A percentile compares a stretch with the other conserved stretches of the same genome.
These are phyloP conservation scores for Orbilia brochopaga DNA, from an alignment of 2,329 filamentous ascomycete genomes.

Conservation along the genomic window DNA sequence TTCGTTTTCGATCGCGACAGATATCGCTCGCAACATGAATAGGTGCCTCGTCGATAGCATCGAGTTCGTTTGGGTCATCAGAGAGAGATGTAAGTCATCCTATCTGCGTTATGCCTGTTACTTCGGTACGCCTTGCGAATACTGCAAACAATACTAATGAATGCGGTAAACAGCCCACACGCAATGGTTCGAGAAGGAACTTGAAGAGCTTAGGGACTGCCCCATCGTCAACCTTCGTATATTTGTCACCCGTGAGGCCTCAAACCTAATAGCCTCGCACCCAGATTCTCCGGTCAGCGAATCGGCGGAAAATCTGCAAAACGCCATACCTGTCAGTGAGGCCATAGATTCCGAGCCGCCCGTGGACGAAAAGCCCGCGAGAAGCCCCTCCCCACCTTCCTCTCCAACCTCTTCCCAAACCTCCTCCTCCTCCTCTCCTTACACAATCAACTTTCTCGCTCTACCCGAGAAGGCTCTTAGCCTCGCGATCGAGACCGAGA, in stretches of 20 bases:
- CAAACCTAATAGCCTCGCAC: conserved; percentile 53
- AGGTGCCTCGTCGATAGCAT: conserved; percentile 58
- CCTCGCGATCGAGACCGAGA: conserved; percentile 47
- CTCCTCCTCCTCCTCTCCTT: conserved; percentile 5
- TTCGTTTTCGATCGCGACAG: conserved; percentile 62
- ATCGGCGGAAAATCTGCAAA: conserved; percentile 39
- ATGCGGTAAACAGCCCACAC: conserved; percentile 31
- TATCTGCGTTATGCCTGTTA: not conserved
- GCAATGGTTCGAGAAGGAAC: conserved; percentile 54
- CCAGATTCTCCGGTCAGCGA: conserved; percentile 44
- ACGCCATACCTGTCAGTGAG: conserved; percentile 18
- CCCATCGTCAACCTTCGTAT: conserved; percentile 55
- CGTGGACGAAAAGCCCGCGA: conserved; percentile 33
- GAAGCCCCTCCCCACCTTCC: not conserved
- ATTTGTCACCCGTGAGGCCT: conserved; percentile 58
- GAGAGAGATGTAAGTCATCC: conserved; percentile 59
- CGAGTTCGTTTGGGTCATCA: conserved; percentile 63
- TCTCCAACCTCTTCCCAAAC: no score
- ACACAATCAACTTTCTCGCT: conserved; percentile 20
- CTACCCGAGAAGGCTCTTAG: conserved; percentile 40
- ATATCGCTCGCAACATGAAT: conserved; percentile 60
- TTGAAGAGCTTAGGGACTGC: conserved; percentile 55
- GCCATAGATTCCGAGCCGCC: conserved; percentile 32
- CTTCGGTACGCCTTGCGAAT: not conserved
- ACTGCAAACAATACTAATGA: conserved; percentile 34